Evolutionary conservation across 2,329 filamentous ascomycete species (phyloP).

Genomic region (Ophiostoma sp.): DNA sequence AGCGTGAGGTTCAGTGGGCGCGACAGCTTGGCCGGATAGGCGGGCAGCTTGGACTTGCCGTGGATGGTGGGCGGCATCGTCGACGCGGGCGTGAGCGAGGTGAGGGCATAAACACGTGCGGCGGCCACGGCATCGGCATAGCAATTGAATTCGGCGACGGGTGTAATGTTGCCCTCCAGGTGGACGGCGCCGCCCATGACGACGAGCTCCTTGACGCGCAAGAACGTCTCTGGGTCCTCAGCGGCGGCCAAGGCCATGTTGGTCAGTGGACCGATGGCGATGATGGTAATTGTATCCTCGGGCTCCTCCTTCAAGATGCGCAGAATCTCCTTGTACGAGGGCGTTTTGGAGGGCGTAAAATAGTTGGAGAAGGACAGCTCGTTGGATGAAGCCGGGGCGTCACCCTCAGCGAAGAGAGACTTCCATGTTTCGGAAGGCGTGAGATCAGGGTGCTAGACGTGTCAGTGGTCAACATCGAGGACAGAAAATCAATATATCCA

Average conservation of each 20-base stretch:
- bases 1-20: constrained; percentile 65
- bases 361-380: constrained; percentile 51
- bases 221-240: constrained; percentile 84
- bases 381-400: constrained; percentile 38
- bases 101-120: constrained; percentile 74
- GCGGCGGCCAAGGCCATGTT: constrained; percentile 88
- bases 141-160: constrained; percentile 91
- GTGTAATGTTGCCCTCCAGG: constrained; percentile 77
- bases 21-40: constrained; percentile 66
- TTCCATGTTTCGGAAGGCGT: constrained; percentile 74
- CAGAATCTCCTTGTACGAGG: constrained; percentile 86
- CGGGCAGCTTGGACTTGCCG: constrained; percentile 51
- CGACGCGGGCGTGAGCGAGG: constrained; percentile 68
- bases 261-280: constrained; percentile 88
- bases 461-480: not conserved
- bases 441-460: constrained; percentile 63
- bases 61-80: constrained; percentile 74
- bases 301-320: constrained; percentile 80
- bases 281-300: constrained; percentile 80
- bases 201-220: constrained; percentile 84
- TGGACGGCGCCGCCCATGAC: constrained; percentile 92
- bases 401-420: constrained; percentile 58
- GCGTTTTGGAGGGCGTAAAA: constrained; percentile 74
- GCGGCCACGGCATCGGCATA: constrained; percentile 82
- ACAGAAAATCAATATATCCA: constrained; percentile 7